Conservation (phyloP, 768 basidiomycete genomes). For the Termitomyces sp. region DNA sequence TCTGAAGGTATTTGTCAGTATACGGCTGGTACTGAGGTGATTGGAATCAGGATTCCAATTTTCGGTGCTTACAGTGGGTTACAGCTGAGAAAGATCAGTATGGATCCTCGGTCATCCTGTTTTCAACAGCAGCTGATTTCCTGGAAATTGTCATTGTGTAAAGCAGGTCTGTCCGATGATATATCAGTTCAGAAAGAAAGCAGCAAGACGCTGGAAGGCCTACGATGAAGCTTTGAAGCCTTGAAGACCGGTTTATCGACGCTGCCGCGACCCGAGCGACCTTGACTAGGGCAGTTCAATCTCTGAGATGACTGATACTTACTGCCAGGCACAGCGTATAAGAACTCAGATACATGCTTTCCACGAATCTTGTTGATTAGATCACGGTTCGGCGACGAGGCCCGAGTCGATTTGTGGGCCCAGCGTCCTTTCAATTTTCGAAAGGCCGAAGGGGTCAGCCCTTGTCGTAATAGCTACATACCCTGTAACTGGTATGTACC, state of each 20-base stretch:
- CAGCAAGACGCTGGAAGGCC: neutral
- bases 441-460: too few species aligned
- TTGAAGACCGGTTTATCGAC: neutral
- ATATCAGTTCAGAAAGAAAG: neutral
- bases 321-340: neutral
- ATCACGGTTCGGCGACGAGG: neutral
- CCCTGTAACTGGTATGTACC: neutral
- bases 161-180: too few species aligned
- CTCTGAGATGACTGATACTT: neutral
- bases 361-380: neutral
- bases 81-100: neutral
- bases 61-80: neutral
- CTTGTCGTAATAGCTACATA: neutral
- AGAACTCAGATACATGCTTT: neutral
- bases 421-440: too few species aligned
- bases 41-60: neutral
- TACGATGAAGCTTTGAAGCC: neutral
- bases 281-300: neutral
- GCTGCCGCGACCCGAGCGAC: neutral
- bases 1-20: neutral
- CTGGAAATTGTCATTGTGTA: neutral
- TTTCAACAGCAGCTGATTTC: neutral
- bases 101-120: neutral
- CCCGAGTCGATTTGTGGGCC: neutral
- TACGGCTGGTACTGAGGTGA: too few species aligned